Percentiles rank a stretch among this genome's conserved stretches.
phyloP scores from a whole-genome alignment of 2,329 filamentous ascomycete species.

The Ceratocystis harringtonii region DNA sequence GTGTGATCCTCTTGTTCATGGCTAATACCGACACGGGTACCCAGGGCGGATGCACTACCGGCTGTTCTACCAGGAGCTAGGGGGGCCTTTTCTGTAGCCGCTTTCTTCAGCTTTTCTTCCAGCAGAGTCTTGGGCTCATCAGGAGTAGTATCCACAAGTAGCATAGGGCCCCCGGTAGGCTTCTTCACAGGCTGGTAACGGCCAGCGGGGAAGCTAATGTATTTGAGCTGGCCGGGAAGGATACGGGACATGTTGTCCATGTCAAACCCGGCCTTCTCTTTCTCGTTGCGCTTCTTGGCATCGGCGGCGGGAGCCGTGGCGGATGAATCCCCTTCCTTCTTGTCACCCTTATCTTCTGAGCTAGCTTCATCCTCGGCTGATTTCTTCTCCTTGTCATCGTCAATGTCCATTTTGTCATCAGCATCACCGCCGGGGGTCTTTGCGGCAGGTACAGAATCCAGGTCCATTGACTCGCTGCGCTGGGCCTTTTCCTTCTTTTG shows the following conservation, averaged over 20 bases:
- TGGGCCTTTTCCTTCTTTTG: constrained; percentile 88
- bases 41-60: constrained; percentile 23
- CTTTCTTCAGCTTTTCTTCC: constrained; percentile 86
- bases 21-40: constrained; percentile 21
- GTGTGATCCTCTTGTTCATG: constrained; percentile 23
- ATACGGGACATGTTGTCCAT: constrained; percentile 95
- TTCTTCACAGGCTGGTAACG: constrained; percentile 85
- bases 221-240: constrained; percentile 82
- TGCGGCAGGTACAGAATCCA: constrained; percentile 59
- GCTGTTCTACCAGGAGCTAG: constrained; percentile 27
- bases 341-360: constrained; percentile 42
- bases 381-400: constrained; percentile 44
- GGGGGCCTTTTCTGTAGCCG: constrained; percentile 45
- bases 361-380: constrained; percentile 32
- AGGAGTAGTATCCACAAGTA: constrained; percentile 74
- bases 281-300: constrained; percentile 77
- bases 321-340: constrained; percentile 41
- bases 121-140: constrained; percentile 65
- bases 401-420: constrained; percentile 78
- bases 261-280: constrained; percentile 93
- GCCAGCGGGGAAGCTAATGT: constrained; percentile 78
- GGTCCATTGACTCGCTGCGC: constrained; percentile 85
- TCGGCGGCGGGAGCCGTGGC: constrained; percentile 30
- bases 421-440: constrained; percentile 33
- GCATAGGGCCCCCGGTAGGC: constrained; percentile 84